Percentiles rank a stretch among this genome's conserved stretches.
phyloP scores from a whole-genome alignment of 2,329 filamentous ascomycete species.

The Pseudogymnoascus sp. region DNA sequence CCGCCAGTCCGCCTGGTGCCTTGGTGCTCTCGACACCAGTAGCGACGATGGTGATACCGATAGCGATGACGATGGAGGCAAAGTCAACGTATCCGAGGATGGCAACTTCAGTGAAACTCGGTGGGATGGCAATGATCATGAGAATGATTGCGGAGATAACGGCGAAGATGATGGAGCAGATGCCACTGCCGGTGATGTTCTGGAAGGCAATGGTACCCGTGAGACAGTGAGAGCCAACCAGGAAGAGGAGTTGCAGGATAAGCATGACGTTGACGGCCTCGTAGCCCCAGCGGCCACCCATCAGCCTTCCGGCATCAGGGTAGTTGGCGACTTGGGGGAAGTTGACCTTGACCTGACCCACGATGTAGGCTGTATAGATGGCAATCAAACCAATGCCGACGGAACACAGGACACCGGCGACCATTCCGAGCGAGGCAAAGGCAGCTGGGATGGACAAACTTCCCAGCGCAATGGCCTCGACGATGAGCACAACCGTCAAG shows the following conservation, averaged over 20 bases:
- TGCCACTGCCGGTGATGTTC: constrained; percentile 44
- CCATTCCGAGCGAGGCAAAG: constrained; percentile 24
- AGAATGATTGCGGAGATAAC: constrained; percentile 44
- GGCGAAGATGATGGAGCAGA: constrained; percentile 50
- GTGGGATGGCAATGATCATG: constrained; percentile 45
- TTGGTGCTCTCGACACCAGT: constrained; percentile 35
- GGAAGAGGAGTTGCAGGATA: constrained; percentile 50
- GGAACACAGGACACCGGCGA: constrained; percentile 21
- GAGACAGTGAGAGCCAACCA: constrained; percentile 54
- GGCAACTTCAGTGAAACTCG: constrained; percentile 50
- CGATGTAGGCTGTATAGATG: constrained; percentile 35
- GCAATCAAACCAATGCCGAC: constrained; percentile 29
- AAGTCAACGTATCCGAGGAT: constrained; percentile 50
- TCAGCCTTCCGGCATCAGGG: constrained; percentile 49
- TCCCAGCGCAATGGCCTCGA: constrained; percentile 42
- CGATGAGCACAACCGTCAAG: constrained; percentile 41
- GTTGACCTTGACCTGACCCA: constrained; percentile 30
- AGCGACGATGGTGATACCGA: constrained; percentile 49
- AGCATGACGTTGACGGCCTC: constrained; percentile 46
- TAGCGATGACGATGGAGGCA: constrained; percentile 45
- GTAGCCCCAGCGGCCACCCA: constrained; percentile 43
- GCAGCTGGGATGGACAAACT: constrained; percentile 21
- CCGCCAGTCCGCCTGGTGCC: constrained; percentile 4
- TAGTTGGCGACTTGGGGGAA: constrained; percentile 24
- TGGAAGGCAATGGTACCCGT: constrained; percentile 55